Percentiles rank a stretch among this genome's conserved stretches.
These are phyloP conservation scores for Yarrowia keelungensis DNA, from an alignment of 805 yeast genomes.

Conservation along the genomic window DNA sequence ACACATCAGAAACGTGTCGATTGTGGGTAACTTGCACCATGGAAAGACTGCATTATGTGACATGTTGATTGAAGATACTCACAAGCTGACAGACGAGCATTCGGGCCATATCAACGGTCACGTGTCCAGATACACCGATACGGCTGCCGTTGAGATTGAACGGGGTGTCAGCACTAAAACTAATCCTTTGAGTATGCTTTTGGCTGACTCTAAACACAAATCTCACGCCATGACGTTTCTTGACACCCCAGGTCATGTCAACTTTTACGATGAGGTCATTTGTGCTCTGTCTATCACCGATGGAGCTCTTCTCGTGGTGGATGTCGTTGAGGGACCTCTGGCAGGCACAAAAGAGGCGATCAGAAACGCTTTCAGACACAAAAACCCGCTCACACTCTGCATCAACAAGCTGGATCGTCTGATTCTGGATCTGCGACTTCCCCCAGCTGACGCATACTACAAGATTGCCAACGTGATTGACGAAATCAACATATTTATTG, in stretches of 20 bases:
- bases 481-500: slow-evolving; percentile 66
- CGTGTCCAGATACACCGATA: slow-evolving; percentile 73
- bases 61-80: slow-evolving; percentile 70
- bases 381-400: slow-evolving; percentile 64
- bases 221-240: slow-evolving; percentile 68
- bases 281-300: slow-evolving; percentile 67
- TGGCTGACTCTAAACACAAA: slow-evolving; percentile 60
- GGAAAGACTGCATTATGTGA: slow-evolving; percentile 89
- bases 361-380: slow-evolving; percentile 58
- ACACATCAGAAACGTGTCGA: slow-evolving; percentile 72
- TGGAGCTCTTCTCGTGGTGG: slow-evolving; percentile 74
- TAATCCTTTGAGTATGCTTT: slow-evolving; percentile 65
- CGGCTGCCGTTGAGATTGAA: slow-evolving; percentile 68
- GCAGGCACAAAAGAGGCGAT: slow-evolving; percentile 59
- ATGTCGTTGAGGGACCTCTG: slow-evolving; percentile 82
- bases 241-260: slow-evolving; percentile 93
- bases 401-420: slow-evolving; percentile 86
- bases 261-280: slow-evolving; percentile 78
- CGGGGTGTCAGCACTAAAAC: slow-evolving; percentile 74
- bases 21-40: slow-evolving; percentile 80
- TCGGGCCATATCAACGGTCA: slow-evolving; percentile 51
- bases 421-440: slow-evolving; percentile 76
- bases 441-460: slow-evolving; percentile 74
- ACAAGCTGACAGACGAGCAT: slow-evolving; percentile 51
- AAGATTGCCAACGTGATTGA: slow-evolving; percentile 69